phyloP scores from a whole-genome alignment of 78 protist species.

The Dictyostelium firmibasis region DNA sequence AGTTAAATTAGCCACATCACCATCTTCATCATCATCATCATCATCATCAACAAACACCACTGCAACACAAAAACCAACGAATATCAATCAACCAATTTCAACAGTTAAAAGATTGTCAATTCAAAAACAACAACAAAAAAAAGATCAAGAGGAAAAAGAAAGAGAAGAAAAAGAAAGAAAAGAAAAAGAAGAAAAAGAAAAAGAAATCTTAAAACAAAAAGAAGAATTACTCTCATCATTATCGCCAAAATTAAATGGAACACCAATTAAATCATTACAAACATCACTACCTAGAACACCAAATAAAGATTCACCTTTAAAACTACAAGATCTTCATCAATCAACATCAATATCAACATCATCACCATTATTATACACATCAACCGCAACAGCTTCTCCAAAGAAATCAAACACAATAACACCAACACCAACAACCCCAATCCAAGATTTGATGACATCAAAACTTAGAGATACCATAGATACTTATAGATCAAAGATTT shows the following conservation, averaged over 20 bases:
- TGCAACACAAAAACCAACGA: constrained; percentile 1
- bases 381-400: background rate
- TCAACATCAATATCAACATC: background rate
- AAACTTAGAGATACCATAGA: constrained; percentile 47
- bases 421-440: background rate
- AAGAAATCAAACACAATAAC: background rate
- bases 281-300: background rate
- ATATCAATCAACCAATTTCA: background rate
- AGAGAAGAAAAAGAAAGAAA: background rate
- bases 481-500: constrained; percentile 31
- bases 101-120: constrained; percentile 14
- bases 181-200: background rate
- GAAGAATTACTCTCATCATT: background rate
- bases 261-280: constrained; percentile 20
- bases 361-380: background rate
- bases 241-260: background rate
- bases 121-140: constrained; percentile 11
- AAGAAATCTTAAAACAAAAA: background rate
- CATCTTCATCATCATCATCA: background rate
- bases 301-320: background rate
- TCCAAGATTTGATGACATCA: background rate
- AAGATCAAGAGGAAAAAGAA: background rate
- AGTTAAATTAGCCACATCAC: background rate
- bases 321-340: background rate
- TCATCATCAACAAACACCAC: background rate